Evolutionary conservation across 495 filamentous ascomycete genomes (phyloP), one percentile per base, ranked within the genome.

Genomic region (Peziza echinospora): DNA sequence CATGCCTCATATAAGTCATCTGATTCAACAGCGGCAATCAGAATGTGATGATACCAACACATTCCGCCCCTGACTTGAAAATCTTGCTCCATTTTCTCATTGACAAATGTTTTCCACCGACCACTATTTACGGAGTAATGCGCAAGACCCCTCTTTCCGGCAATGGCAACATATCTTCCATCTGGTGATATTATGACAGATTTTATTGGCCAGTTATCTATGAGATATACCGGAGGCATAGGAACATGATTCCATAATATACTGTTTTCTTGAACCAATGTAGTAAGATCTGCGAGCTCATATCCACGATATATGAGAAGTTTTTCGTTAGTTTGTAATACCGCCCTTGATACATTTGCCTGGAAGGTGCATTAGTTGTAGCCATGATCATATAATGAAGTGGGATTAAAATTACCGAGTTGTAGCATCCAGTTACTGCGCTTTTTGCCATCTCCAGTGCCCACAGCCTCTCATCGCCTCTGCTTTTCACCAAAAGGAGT

Each of bases 41-140:
- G 64, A 21, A 96, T 82, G 61, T 99, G 91, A 47, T 91, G 86
- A 55, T 86, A 83, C 91, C 91, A 99, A 55, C 85, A 93, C 84
- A 99, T 92, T 0, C 91, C 91, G 21, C 91, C 91, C 50, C 86
- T 68, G 21, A 99, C 82, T 21, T 82, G 71, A 57, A 99, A 96
- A 28, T 82, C 80, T 51, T 89, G 84, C 56, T 94, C 87, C 53
- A 78, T 71, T 39, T 67, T 74, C 21, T 77, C 69, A 53, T 89
- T 82, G 45, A 77, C 73, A 61, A 96, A 96, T 0, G 78, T 86
- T 57, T 89, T 94, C 91, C 91, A 99, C 48, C 91, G 73, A 21
- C 86, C 82, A 61, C 87, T 94, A 51, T 76, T 80, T 39, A 94
- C 75, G 53, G 87, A 94, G 62, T 96, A 99, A 60, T 99, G 91